Base-by-base conservation (phyloP, 345 rosid species). In the Anacardium occidentale region DNA sequence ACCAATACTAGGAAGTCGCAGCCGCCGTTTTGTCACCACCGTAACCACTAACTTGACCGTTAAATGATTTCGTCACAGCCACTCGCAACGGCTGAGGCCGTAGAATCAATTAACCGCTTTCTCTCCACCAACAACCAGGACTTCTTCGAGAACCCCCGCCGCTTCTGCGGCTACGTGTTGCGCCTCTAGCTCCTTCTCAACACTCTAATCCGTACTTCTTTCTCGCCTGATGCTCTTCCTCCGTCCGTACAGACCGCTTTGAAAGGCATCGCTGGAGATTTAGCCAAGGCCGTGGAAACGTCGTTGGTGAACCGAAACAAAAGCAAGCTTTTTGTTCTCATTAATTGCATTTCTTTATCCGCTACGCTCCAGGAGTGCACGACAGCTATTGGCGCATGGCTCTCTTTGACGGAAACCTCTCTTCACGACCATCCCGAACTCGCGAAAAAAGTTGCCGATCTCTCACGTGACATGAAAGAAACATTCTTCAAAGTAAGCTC, bases 271-370 rank as follows among this genome's bases (percentile, higher is more conserved):
- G 67, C 85, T 25, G 62, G 50, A 25, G 85, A 84, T 54, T 78
- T 81, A 20, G 53, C 75, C 32, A 54, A 52, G 64, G 73, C 85
- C 7, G 68, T 62, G 4, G 78, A 81, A 45, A 74, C 78, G 34
- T 74, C 72, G 52, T 69, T 64, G 24, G 55, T 68, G 48, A 81
- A 81, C 60, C 42, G 83, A 48, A 64, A 60, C 51, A 67, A 61
- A 64, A 76, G 83, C 82, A 81, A 79, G 77, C 73, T 81, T 75
- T 81, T 79, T 64, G 83, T 79, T 26, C 74, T 84, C 40, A 75
- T 81, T 66, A 65, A 77, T 54, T 81, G 80, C 66, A 53, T 68
- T n/a, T 60, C 81, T 14, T 76, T 84, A 5, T 58, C 66, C 10
- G 72, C 70, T 20, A 71, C 80, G 3, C 79, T 81, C 15, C 78